phyloP scores from a whole-genome alignment of 1,284 basidiomycete genomes.

The Puccinia sorghi region DNA sequence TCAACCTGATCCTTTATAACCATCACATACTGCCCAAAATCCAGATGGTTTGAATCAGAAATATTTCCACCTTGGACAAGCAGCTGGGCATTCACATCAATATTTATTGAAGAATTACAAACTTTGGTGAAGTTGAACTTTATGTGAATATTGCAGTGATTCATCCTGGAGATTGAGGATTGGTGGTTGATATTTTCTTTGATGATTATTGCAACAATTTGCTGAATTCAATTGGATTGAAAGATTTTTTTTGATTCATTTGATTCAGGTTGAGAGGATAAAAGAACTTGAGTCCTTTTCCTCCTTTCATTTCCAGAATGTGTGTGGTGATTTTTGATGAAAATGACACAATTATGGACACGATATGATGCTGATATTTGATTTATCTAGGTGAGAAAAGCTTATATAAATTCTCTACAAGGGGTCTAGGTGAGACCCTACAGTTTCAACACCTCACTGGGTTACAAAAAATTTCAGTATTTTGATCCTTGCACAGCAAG shows the following conservation, averaged over 20 bases:
- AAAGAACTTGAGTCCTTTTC: background rate
- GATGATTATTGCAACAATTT: slow-evolving; percentile 11
- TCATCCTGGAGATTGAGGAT: slow-evolving; percentile 12
- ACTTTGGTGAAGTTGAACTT: background rate
- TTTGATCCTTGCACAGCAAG: no score
- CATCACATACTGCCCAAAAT: background rate
- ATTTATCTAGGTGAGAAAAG: no score
- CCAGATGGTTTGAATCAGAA: background rate
- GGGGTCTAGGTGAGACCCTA: no score
- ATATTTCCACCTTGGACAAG: slow-evolving; percentile 5
- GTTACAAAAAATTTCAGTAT: no score
- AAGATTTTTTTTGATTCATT: background rate
- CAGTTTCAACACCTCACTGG: no score
- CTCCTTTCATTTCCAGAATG: slow-evolving; percentile 17
- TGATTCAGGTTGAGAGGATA: background rate
- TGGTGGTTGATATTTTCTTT: background rate
- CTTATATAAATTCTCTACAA: no score
- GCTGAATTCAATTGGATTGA: slow-evolving; percentile 11
- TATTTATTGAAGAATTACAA: background rate
- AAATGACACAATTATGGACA: no score
- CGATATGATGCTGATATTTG: no score
- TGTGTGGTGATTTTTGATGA: background rate
- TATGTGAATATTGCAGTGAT: slow-evolving; percentile 23
- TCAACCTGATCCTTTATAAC: background rate
- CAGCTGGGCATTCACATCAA: slow-evolving; percentile 4